Evolutionary conservation across 331 rosid species (phyloP), one percentile per base, ranked within the genome.

Genomic region (Rhamnella rubrinervis): DNA sequence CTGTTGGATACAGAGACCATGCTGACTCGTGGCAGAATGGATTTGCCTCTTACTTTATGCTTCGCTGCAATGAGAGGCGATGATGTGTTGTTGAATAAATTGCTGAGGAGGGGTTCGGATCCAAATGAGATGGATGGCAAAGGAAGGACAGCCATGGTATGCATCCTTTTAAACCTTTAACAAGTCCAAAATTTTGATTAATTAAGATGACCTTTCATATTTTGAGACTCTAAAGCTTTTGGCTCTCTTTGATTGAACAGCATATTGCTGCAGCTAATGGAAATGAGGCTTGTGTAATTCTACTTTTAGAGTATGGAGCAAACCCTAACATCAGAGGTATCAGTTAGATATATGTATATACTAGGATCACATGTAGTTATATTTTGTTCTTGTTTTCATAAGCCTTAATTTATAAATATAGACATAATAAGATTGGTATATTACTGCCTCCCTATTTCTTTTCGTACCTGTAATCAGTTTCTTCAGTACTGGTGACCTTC

Each of bases 251-350:
- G 21, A 40, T 83, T 69, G 39, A 60, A 80, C 85, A 89, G 96
- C 88, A 83, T 74, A 80, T 85, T 59, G 88, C 96, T 37, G 85
- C 85, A 78, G 77, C 81, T 35, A 87, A 71, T 46, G 96, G 96
- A 76, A 69, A 74, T 52, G 69, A 64, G 68, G 61, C 67, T 19
- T 87, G 91, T 75, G 81, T 79, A 55, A 59, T 61, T 78, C 74
- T 83, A 59, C 96, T 90, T 58, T 58, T 87, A 57, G 80, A 87
- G 65, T 75, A 74, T 78, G 91, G 86, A 53, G 88, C 88, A 13
- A 76, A 85, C 72, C 89, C 93, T 46, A 87, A 85, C 77, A 65
- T 18, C 61, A 82, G 59, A 87, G 96, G 96, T 90, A 83, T 2
- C 38, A 6, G 5, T 60, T 17, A 23, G 8, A 16, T 13, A 52